phyloP scores from a whole-genome alignment of 2,329 filamentous ascomycete genomes.

The Stylonectria norvegica region DNA sequence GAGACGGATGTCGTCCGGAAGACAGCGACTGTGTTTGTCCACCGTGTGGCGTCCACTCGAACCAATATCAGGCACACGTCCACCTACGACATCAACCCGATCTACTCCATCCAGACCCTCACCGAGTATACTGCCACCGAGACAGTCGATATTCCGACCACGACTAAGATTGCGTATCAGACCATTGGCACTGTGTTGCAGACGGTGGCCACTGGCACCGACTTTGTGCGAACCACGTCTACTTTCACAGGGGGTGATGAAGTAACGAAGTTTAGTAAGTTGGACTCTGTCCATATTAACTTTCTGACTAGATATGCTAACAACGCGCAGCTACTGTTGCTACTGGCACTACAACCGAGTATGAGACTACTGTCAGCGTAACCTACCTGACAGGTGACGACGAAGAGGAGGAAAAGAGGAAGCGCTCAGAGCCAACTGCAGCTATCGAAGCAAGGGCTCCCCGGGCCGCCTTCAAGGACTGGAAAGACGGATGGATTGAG shows the following conservation, averaged over 20 bases:
- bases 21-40: constrained; percentile 4
- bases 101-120: not conserved
- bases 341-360: constrained; percentile 3
- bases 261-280: not conserved
- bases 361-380: constrained; percentile 2
- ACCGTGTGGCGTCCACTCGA: not conserved
- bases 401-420: too few relatives aligned
- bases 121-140: not conserved
- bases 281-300: not conserved
- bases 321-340: constrained; percentile 4
- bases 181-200: constrained; percentile 4
- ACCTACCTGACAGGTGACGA: constrained; percentile 5
- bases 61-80: constrained; percentile 8
- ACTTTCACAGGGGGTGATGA: not conserved
- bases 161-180: constrained; percentile 5
- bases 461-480: constrained; percentile 1
- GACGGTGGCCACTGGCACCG: constrained; percentile 3
- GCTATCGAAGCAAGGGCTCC: constrained; percentile 3
- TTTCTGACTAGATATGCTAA: too few relatives aligned
- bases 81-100: constrained; percentile 1
- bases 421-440: too few relatives aligned
- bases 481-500: constrained; percentile 7
- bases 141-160: constrained; percentile 2
- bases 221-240: not conserved
- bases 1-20: constrained; percentile 5